Percentiles rank a stretch among this genome's conserved stretches.
phyloP scores from a whole-genome alignment of 2,329 filamentous ascomycete species.

The Neoarthrinium moseri region DNA sequence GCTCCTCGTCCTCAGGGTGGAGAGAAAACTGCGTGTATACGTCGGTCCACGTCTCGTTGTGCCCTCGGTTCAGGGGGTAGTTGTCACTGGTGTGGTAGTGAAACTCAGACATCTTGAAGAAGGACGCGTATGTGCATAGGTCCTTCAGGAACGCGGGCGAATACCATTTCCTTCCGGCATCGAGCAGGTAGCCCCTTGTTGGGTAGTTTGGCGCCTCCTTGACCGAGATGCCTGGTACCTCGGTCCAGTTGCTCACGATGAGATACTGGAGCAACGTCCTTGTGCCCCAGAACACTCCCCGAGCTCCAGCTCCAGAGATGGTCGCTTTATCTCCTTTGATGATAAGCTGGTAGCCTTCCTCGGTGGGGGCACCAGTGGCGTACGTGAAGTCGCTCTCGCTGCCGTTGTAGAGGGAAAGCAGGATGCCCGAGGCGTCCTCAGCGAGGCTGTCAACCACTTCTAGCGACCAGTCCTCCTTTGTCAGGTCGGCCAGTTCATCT shows the following conservation, averaged over 20 bases:
- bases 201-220: conserved; percentile 41
- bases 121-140: conserved; percentile 41
- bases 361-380: conserved; percentile 42
- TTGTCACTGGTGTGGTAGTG: conserved; percentile 50
- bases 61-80: conserved; percentile 44
- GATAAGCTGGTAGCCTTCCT: conserved; percentile 49
- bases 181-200: conserved; percentile 42
- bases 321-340: conserved; percentile 30
- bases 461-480: conserved; percentile 40
- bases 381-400: conserved; percentile 35
- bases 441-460: conserved; percentile 33
- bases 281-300: conserved; percentile 47
- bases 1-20: conserved; percentile 31
- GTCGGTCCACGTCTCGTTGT: conserved; percentile 42
- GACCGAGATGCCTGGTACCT: conserved; percentile 24
- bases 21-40: conserved; percentile 45
- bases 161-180: conserved; percentile 44
- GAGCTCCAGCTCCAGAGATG: conserved; percentile 39
- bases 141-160: conserved; percentile 38
- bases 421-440: conserved; percentile 34
- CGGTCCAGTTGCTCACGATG: conserved; percentile 28
- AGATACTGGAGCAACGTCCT: conserved; percentile 42
- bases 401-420: conserved; percentile 34
- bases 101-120: conserved; percentile 48
- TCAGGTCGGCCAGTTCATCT: conserved; percentile 39